Conservation (phyloP, 768 basidiomycete genomes). For the Ramaria sp. region DNA sequence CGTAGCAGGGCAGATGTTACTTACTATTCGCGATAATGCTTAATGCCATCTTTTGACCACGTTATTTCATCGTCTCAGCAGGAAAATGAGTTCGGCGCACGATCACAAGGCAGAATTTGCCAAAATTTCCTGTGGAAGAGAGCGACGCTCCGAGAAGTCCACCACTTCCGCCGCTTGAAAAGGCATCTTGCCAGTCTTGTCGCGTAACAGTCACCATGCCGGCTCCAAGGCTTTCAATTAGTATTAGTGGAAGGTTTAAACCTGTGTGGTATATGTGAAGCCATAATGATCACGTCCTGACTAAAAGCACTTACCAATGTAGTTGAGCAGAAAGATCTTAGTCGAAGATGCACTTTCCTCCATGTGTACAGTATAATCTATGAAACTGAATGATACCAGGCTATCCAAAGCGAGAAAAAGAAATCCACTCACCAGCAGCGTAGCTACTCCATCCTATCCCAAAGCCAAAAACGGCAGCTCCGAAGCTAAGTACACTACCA, state of each 20-base stretch:
- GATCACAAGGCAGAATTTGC: conserved; percentile 35
- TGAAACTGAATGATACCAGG: not conserved
- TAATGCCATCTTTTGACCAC: conserved; percentile 19
- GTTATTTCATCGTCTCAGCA: not conserved
- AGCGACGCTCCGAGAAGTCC: conserved; percentile 34
- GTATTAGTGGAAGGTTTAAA: conserved; percentile 20
- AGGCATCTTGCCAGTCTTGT: conserved; percentile 26
- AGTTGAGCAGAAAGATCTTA: conserved; percentile 31
- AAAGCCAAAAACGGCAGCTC: conserved; percentile 25
- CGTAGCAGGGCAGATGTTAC: not conserved
- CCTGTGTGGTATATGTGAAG: conserved; percentile 12
- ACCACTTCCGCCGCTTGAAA: conserved; percentile 28
- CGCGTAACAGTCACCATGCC: conserved; percentile 26
- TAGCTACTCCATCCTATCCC: conserved; percentile 29
- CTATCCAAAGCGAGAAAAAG: not conserved
- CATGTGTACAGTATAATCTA: conserved; percentile 33
- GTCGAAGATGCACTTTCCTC: conserved; percentile 23
- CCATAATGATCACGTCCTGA: not conserved
- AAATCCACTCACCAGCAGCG: conserved; percentile 18
- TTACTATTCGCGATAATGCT: conserved; percentile 33
- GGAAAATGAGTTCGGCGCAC: conserved; percentile 13
- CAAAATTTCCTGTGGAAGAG: conserved; percentile 27
- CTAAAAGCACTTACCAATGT: conserved; percentile 11
- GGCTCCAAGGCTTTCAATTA: conserved; percentile 37
- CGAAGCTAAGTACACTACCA: conserved; percentile 27